Conservation (phyloP, 2,329 filamentous ascomycete genomes). For the Fusarium sp. region DNA sequence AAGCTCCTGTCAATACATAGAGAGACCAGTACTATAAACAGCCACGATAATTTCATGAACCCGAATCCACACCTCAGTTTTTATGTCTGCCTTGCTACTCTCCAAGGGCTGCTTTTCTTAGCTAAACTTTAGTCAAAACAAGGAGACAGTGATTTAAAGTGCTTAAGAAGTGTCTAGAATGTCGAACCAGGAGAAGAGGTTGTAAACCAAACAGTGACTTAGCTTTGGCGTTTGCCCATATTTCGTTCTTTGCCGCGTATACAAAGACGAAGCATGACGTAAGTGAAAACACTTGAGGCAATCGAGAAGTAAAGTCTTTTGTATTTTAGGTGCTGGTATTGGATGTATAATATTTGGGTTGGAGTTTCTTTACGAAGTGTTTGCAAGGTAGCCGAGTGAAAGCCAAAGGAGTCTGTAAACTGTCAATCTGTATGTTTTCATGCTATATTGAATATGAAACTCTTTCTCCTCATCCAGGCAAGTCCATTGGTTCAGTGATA, state of each 20-base stretch:
- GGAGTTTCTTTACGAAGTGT: background rate
- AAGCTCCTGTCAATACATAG: accelerated
- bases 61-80: background rate
- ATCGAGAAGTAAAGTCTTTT: no score
- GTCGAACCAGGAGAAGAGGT: background rate
- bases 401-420: no score
- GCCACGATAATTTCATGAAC: background rate
- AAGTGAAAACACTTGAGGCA: no score
- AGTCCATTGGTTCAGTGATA: accelerated
- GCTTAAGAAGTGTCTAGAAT: accelerated
- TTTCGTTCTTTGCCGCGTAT: background rate
- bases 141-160: accelerated
- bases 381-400: background rate
- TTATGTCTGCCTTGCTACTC: background rate
- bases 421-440: background rate
- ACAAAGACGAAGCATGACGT: no score
- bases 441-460: background rate
- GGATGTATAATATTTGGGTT: accelerated
- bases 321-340: no score
- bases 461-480: accelerated
- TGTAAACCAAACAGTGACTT: no score
- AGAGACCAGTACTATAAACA: background rate
- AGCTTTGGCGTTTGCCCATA: accelerated
- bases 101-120: accelerated
- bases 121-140: accelerated